Evolutionary conservation across 345 rosid species (phyloP), one percentile per base, ranked within the genome.

Genomic region (Bretschneidera sinensis): DNA sequence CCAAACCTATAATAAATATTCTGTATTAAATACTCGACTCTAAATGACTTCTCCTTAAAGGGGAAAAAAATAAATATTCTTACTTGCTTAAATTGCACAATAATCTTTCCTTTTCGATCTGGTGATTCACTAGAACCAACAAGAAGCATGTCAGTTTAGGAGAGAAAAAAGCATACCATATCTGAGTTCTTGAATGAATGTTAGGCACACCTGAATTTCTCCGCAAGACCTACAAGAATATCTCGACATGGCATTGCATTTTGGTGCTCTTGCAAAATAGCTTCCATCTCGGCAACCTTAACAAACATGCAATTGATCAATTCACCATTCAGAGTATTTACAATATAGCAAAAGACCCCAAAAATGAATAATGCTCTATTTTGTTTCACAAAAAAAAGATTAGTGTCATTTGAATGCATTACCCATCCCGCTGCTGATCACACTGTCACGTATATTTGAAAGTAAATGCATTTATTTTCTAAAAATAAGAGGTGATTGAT

Each of bases 51-150:
- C 52, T 25, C 43, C 43, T 24, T 53, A 39, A 56, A 14, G 54
- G 1, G 25, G 9, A 56, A 52, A 55, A 54, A 43, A 59, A 21
- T 63, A 52, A 25, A 53, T 31, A 18, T 8, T 76, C 78, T 76
- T 85, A 90, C 97, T 76, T 94, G 99, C 67, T 88, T 95, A 85
- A 91, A 88, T 57, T 95, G 99, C 68, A 95, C 99, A 4, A 71
- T 73, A 60, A 82, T 71, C 72, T 81, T 92, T 59, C 97, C 99
- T 74, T 86, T 83, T 56, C 99, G 77, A 21, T 91, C 92, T 0
- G 84, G 67, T 24, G 92, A 76, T 57, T 82, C 91, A 68, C 99
- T 95, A 75, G 64, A 71, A 73, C 65, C 57, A 77, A 43, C 20
- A 49, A 57, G 16, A 61, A 63, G 54, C 2, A 35, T 66, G 48